These are phyloP conservation scores for Musa beccarii DNA, from an alignment of 176 grass and related monocot species.

Conservation along the genomic window DNA sequence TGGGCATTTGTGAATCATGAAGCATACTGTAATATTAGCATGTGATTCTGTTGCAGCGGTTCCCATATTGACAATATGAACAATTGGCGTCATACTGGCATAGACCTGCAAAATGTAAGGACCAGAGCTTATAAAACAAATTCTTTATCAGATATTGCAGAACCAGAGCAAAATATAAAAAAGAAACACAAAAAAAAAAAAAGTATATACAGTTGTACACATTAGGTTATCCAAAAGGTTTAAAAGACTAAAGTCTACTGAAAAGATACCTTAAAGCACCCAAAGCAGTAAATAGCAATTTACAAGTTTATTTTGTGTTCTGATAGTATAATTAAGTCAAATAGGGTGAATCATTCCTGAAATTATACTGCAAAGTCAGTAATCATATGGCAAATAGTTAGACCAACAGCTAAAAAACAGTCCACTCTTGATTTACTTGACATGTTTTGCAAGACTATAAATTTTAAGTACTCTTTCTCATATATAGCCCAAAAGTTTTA, in stretches of 20 bases:
- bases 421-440: too few species aligned
- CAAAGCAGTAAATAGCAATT: background rate
- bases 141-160: background rate
- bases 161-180: background rate
- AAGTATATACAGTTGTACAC: background rate
- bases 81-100: conserved; percentile 60
- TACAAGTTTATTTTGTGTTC: background rate
- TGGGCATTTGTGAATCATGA: conserved; percentile 14
- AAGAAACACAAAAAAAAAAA: background rate
- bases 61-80: conserved; percentile 69
- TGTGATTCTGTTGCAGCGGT: conserved; percentile 53
- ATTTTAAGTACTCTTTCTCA: background rate
- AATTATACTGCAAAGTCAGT: background rate
- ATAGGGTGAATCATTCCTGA: background rate
- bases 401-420: too few species aligned
- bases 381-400: too few species aligned
- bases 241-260: background rate
- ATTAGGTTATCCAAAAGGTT: background rate
- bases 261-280: background rate
- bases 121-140: background rate
- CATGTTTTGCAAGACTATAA: background rate
- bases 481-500: background rate
- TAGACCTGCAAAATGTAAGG: conserved; percentile 48
- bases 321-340: background rate
- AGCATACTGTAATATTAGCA: conserved; percentile 71